Evolutionary conservation across 192 early-diverging fungal genomes (phyloP), one percentile per base, ranked within the genome.

Genomic region (Coemansia reversa): DNA sequence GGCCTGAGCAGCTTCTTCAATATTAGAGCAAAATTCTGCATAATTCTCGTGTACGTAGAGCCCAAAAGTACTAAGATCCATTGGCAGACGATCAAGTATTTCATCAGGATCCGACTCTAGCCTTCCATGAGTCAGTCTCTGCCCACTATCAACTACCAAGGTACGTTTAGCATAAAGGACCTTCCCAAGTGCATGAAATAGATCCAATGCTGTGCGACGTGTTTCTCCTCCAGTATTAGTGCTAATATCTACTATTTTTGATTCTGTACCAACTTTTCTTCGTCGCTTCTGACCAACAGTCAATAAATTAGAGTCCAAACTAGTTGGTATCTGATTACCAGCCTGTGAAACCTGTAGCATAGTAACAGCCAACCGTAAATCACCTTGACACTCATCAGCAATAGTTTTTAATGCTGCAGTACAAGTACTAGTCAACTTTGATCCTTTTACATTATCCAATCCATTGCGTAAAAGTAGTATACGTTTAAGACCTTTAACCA

Each of bases 131-230:
- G 60, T 18, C n/a, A 7, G 12, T 23, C 14, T 24, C 47, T 4
- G 29, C 5, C 23, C 42, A 7, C 47, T 28, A 28, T 2, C 18
- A 23, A 27, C 24, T 22, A 39, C 35, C 35, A 39, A 39, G 67
- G 33, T 64, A 62, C 86, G 83, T 68, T 86, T 85, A 30, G 84
- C 84, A 54, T 85, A 84, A 18, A 89, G 51, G 0, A 89, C 79
- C 59, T 86, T 87, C n/a, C 84, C 87, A 18, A 86, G 65, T 1
- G 87, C 86, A 39, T 89, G 87, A 35, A 89, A 89, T 33, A 87
- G 50, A 19, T 82, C 83, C 14, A 89, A 74, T 5, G 76, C 42
- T 0, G 76, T 66, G 8, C 67, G 65, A 23, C 69, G 66, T 4
- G 64, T 25, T 50, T 70, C 66, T 30, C 59, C 54, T 19, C 23